Evolutionary conservation across 73 alveolate species (phyloP).

Genomic region (Durusdinium trenchii): DNA sequence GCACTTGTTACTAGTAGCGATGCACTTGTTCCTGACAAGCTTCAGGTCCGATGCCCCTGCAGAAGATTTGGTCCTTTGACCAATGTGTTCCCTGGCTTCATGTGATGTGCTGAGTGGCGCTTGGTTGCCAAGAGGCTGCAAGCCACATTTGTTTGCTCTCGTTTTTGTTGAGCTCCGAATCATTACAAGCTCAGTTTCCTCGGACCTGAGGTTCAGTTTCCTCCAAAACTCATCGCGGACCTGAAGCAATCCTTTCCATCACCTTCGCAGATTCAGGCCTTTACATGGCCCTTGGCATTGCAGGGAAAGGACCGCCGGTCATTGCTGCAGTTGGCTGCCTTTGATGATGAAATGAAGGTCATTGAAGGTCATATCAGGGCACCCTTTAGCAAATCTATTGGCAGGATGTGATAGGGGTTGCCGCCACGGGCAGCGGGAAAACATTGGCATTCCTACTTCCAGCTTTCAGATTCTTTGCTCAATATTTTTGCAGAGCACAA

Average conservation of each 20-base stretch:
- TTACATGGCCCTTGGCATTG: conserved; percentile 96
- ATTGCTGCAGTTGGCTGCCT: too few relatives aligned
- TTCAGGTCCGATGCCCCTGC: conserved; percentile 48
- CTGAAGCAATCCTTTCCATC: conserved; percentile 84
- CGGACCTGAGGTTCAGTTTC: conserved; percentile 63
- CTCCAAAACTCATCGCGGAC: conserved; percentile 93
- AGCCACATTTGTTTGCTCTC: not conserved
- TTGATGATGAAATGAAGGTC: too few relatives aligned
- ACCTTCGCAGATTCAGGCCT: conserved; percentile 97
- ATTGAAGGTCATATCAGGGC: too few relatives aligned
- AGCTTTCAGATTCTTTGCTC: conserved; percentile 96
- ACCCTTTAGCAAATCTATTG: too few relatives aligned
- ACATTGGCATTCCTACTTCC: conserved; percentile 97
- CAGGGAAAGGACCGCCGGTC: conserved; percentile 96
- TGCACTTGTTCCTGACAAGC: too few relatives aligned
- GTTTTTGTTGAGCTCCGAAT: not conserved
- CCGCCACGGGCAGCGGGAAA: conserved; percentile 98
- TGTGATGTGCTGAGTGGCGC: not conserved
- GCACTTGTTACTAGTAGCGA: too few relatives aligned
- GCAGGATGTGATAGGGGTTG: conserved; percentile 97
- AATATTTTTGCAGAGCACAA: conserved; percentile 87
- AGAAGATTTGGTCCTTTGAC: conserved; percentile 66
- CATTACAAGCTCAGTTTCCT: not conserved
- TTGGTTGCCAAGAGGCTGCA: not conserved
- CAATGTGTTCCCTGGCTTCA: conserved; percentile 58